phyloP scores from a whole-genome alignment of 2,329 filamentous ascomycete genomes.

The Colletotrichum filicis region DNA sequence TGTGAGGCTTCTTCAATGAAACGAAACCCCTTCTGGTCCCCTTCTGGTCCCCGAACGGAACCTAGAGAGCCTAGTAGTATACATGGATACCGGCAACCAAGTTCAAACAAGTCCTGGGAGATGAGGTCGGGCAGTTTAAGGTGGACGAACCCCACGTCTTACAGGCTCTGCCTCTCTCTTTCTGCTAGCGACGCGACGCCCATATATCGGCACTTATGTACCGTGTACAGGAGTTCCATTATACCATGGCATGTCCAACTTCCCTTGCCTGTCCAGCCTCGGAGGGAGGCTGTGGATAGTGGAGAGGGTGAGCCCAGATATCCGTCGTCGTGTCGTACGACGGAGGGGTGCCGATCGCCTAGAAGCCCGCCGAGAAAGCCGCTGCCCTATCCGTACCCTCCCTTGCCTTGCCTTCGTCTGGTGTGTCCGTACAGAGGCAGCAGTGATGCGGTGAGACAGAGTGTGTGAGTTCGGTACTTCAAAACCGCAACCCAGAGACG shows the following conservation, averaged over 20 bases:
- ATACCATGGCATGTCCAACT: not conserved
- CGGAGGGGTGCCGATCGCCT: slow-evolving; percentile 29
- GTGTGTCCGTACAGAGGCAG: not conserved
- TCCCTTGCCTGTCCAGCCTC: not conserved
- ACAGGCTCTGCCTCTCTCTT: not conserved
- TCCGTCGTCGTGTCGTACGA: slow-evolving; percentile 11
- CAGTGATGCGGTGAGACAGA: slow-evolving; percentile 5
- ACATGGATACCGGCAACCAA: not conserved
- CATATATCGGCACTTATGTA: not conserved
- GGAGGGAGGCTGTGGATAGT: not conserved
- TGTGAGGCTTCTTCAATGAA: not conserved
- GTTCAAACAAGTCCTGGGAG: slow-evolving; percentile 1
- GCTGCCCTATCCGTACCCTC: not conserved
- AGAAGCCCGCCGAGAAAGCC: slow-evolving; percentile 13
- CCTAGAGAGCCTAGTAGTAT: not conserved
- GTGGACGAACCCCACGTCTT: not conserved
- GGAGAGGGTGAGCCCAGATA: not conserved
- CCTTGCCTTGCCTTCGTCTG: not conserved
- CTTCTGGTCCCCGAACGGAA: not conserved
- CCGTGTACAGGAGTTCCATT: slow-evolving; percentile 1
- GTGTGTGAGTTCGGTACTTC: not conserved
- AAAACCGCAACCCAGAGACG: not conserved
- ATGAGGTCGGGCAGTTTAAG: slow-evolving; percentile 6
- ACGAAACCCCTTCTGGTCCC: not conserved
- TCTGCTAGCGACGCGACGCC: too few species aligned